Evolutionary conservation across 352 stramenopile genomes (phyloP), one percentile per base, ranked within the genome.

Genomic region (Globisporangium irregulare): DNA sequence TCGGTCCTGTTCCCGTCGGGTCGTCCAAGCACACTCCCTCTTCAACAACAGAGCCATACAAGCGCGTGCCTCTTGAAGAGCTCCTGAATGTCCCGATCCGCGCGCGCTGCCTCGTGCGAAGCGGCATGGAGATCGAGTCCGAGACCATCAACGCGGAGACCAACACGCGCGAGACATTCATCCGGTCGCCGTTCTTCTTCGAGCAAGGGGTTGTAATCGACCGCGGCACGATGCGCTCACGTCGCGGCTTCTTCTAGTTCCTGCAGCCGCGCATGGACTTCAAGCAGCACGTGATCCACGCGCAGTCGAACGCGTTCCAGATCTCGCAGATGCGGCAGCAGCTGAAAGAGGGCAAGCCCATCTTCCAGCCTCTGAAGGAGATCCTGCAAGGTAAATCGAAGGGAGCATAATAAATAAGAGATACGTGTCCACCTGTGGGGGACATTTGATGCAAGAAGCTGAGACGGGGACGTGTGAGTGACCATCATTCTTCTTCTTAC

Each of bases 131-230:
- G 53, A 59, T 62, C 55, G 50, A 41, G 36, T 57, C 25, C 7
- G 29, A 62, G 55, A 41, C 53, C 25, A 4, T 69, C 18, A 27
- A 63, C 32, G 9, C 63, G 56, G 69, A 71, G 24, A 71, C 61
- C 8, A 67, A 75, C 4, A 63, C 66, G 29, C 51, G 64, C 27
- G 75, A 84, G 34, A 71, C 68, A 55, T 84, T 78, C 69, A 76
- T 81, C 51, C 74, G 51, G 59, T 58, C 74, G 6, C 67, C 68
- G 53, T 79, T 80, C 29, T 78, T 75, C 60, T 64, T 89, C 15
- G 76, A 76, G 51, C 60, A 89, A 58, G 80, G 78, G 18, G 59
- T 86, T 27, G 68, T 89, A 60, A 64, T 86, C 48, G 80, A 89
- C 66, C 76, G 29, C 69, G 73, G 38, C 74, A 81, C 66, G 57